phyloP scores from a whole-genome alignment of 2,329 filamentous ascomycete species.

The Fusarium solani-melongenae region DNA sequence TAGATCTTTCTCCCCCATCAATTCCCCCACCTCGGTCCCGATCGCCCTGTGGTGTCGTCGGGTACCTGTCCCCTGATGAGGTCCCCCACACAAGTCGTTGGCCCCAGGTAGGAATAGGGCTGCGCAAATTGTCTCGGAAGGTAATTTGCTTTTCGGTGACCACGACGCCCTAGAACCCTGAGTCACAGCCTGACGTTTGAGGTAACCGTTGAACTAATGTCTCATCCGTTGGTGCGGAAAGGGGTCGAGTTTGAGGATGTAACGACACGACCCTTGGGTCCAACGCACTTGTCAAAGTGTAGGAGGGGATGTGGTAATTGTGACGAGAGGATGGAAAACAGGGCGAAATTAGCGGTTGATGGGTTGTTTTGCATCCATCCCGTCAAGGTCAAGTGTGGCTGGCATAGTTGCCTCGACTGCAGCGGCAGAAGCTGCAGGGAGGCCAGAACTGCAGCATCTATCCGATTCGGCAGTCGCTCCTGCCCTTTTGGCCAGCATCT shows the following conservation, averaged over 20 bases:
- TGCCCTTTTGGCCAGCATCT: neutral
- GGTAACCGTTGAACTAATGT: neutral
- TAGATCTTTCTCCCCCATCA: conserved; percentile 1
- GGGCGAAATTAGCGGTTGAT: neutral
- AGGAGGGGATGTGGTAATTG: conserved; percentile 15
- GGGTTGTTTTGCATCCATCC: conserved; percentile 1
- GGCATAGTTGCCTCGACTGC: neutral
- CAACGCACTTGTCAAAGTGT: neutral
- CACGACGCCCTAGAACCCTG: neutral
- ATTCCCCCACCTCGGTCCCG: neutral
- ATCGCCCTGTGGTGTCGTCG: neutral
- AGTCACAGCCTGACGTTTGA: neutral
- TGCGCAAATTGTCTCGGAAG: conserved; percentile 27
- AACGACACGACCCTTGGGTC: neutral
- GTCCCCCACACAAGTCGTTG: conserved; percentile 3
- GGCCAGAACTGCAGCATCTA: neutral
- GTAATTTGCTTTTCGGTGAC: conserved; percentile 23
- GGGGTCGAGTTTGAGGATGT: neutral
- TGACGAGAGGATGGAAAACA: conserved; percentile 2
- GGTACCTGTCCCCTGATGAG: neutral
- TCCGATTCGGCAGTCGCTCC: conserved; percentile 2
- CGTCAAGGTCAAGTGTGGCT: conserved; percentile 13
- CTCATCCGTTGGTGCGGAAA: neutral
- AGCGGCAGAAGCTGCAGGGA: conserved; percentile 3
- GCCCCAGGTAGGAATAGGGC: conserved; percentile 4